Conservation (phyloP, 345 rosid species). For the Eutrema heterophyllum region DNA sequence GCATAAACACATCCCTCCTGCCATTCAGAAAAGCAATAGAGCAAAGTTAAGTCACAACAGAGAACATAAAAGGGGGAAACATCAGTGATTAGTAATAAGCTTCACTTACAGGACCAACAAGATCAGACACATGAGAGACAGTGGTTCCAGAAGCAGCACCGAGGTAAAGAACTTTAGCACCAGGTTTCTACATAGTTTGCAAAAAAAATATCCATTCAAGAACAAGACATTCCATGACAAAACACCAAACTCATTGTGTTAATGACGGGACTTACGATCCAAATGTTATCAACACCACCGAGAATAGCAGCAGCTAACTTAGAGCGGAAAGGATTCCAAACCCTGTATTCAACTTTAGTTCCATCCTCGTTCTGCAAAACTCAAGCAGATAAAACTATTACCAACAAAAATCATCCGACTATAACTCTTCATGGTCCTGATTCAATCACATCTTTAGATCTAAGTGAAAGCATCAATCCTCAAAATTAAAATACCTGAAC, state of each 20-base stretch:
- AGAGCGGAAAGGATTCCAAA: slow-evolving; percentile 98
- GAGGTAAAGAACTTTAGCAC: slow-evolving; percentile 88
- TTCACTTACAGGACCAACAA: slow-evolving; percentile 88
- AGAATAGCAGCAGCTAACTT: slow-evolving; percentile 94
- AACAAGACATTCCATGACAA: not conserved
- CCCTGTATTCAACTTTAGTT: slow-evolving; percentile 78
- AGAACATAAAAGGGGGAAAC: not conserved
- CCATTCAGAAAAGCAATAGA: not conserved
- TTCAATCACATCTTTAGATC: not conserved
- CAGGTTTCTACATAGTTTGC: slow-evolving; percentile 59
- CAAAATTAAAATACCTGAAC: slow-evolving; percentile 49
- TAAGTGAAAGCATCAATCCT: not conserved
- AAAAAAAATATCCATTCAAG: not conserved
- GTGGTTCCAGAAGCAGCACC: slow-evolving; percentile 99
- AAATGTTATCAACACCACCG: slow-evolving; percentile 91
- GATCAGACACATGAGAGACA: slow-evolving; percentile 96
- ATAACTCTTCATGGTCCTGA: no score
- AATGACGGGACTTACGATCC: slow-evolving; percentile 57
- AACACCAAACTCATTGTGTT: not conserved
- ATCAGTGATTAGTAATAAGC: not conserved
- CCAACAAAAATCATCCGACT: not conserved
- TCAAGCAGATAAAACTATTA: not conserved
- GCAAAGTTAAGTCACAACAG: not conserved
- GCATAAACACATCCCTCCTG: slow-evolving; percentile 96
- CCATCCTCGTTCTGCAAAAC: slow-evolving; percentile 74